These are phyloP conservation scores for Colletotrichum lentis DNA, from an alignment of 2,329 filamentous ascomycete species.

Conservation along the genomic window DNA sequence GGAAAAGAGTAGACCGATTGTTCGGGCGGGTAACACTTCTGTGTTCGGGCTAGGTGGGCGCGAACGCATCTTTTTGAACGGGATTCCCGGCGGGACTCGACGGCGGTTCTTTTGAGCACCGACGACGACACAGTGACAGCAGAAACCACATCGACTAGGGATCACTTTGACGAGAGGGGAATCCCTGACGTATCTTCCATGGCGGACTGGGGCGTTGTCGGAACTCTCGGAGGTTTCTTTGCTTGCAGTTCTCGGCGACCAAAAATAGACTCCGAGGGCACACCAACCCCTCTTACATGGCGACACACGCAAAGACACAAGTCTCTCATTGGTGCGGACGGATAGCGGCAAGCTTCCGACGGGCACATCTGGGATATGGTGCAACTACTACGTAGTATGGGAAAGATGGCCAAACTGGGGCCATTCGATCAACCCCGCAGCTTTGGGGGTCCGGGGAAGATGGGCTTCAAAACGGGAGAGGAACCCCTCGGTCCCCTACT, in stretches of 20 bases:
- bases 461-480: constrained; percentile 32
- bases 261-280: constrained; percentile 26
- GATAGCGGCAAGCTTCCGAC: constrained; percentile 17
- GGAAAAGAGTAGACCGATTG: constrained; percentile 23
- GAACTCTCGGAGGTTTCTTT: background rate
- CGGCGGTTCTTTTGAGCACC: constrained; percentile 32
- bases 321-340: constrained; percentile 26
- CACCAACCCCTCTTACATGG: background rate
- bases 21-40: constrained; percentile 17
- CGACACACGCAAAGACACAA: background rate
- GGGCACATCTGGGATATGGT: constrained; percentile 13
- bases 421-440: constrained; percentile 19
- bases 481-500: background rate
- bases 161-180: constrained; percentile 5
- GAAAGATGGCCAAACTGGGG: background rate
- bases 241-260: constrained; percentile 9
- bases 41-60: constrained; percentile 33
- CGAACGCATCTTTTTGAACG: constrained; percentile 36
- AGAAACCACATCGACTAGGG: background rate
- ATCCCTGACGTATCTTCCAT: constrained; percentile 23
- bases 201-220: background rate
- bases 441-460: constrained; percentile 29
- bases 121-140: constrained; percentile 17
- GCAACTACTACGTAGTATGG: background rate
- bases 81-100: constrained; percentile 8